phyloP scores from a whole-genome alignment of 768 basidiomycete species.

The Pholiota conissans region DNA sequence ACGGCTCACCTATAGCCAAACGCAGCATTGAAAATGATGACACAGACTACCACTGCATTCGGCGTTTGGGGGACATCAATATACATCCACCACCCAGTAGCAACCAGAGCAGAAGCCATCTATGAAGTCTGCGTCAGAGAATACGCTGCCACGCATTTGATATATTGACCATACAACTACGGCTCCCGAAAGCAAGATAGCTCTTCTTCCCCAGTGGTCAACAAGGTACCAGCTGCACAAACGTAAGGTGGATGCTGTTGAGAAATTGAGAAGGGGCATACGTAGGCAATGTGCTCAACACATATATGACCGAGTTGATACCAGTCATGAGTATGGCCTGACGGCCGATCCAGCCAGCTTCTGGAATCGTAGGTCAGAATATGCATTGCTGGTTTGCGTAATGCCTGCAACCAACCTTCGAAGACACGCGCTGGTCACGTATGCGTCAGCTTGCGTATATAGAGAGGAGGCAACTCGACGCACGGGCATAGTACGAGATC shows the following conservation, averaged over 20 bases:
- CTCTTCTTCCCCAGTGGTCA: slow-evolving; percentile 86
- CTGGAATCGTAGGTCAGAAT: slow-evolving; percentile 36
- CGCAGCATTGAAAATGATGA: slow-evolving; percentile 91
- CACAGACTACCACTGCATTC: slow-evolving; percentile 82
- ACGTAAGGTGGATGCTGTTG: slow-evolving; percentile 5
- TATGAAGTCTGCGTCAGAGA: slow-evolving; percentile 24
- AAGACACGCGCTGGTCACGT: slow-evolving; percentile 73
- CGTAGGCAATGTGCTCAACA: slow-evolving; percentile 82
- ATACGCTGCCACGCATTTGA: not conserved
- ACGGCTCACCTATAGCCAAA: slow-evolving; percentile 76
- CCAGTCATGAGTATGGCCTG: slow-evolving; percentile 96
- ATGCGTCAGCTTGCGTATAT: not conserved
- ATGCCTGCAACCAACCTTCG: slow-evolving; percentile 59
- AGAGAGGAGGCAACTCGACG: slow-evolving; percentile 27
- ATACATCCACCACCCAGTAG: slow-evolving; percentile 94
- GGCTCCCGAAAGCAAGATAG: slow-evolving; percentile 86
- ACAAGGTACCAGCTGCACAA: slow-evolving; percentile 84
- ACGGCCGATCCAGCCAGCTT: slow-evolving; percentile 94
- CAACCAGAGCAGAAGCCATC: slow-evolving; percentile 80
- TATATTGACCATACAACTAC: slow-evolving; percentile 53
- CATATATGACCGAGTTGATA: slow-evolving; percentile 83
- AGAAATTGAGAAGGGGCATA: slow-evolving; percentile 36
- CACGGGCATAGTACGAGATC: slow-evolving; percentile 93
- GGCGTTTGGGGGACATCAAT: slow-evolving; percentile 86
- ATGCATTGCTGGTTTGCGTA: not conserved